Percentiles rank a stretch among this genome's conserved stretches.
These are phyloP conservation scores for Lactarius indigo DNA, from an alignment of 768 basidiomycete species.

Conservation along the genomic window DNA sequence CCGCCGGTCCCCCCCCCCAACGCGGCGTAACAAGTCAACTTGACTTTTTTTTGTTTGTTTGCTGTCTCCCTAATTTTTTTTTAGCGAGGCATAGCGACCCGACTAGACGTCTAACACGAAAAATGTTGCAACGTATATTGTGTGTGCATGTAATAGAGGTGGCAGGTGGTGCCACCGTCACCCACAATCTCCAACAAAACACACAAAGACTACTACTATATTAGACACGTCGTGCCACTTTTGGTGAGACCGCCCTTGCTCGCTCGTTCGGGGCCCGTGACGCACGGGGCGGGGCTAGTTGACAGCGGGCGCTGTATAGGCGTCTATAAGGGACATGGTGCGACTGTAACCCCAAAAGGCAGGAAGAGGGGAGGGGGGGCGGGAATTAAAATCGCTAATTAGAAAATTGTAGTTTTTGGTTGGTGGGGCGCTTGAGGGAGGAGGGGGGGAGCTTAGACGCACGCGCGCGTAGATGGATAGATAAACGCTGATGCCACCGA, in stretches of 20 bases:
- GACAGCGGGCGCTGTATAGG: not conserved
- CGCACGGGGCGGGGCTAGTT: not conserved
- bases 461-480: not conserved
- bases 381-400: not conserved
- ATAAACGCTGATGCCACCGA: not conserved
- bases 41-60: too few relatives aligned
- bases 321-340: not conserved
- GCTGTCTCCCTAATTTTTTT: too few relatives aligned
- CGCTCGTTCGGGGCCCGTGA: not conserved
- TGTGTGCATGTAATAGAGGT: too few relatives aligned
- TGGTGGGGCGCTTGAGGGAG: not conserved
- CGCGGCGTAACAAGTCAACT: too few relatives aligned
- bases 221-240: not conserved
- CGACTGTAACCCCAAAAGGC: not conserved
- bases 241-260: not conserved
- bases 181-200: too few relatives aligned
- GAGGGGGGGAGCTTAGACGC: not conserved
- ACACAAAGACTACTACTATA: not conserved
- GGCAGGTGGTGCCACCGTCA: too few relatives aligned
- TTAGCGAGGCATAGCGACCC: too few relatives aligned
- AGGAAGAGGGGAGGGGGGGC: not conserved
- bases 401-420: not conserved
- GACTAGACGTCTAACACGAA: too few relatives aligned
- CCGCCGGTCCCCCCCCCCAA: too few relatives aligned
- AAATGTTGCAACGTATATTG: too few relatives aligned